Percentiles rank a stretch among this genome's conserved stretches.
Conservation (phyloP, 2,329 filamentous ascomycete species). For the Alternaria sp. region DNA sequence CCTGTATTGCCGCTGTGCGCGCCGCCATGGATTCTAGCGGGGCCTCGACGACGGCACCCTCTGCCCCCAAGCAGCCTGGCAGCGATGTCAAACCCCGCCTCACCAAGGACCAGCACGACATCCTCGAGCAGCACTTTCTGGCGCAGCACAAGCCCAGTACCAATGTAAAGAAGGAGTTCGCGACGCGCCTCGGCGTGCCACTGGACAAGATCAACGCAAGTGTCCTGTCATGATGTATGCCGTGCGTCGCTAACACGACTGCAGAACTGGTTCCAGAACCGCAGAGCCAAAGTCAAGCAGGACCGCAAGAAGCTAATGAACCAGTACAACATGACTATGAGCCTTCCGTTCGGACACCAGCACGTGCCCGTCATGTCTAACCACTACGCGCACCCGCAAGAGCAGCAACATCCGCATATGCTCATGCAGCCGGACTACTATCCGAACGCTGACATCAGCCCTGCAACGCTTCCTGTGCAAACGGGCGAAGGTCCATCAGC, state of each 20-base stretch:
- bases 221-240: slow-evolving; percentile 14
- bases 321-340: slow-evolving; percentile 46
- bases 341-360: slow-evolving; percentile 32
- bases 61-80: slow-evolving; percentile 33
- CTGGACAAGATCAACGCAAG: slow-evolving; percentile 62
- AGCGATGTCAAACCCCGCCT: slow-evolving; percentile 59
- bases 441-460: slow-evolving; percentile 44
- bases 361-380: slow-evolving; percentile 31
- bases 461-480: slow-evolving; percentile 42
- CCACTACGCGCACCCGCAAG: slow-evolving; percentile 22
- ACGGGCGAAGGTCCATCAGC: slow-evolving; percentile 39
- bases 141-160: slow-evolving; percentile 58
- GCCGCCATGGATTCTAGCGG: slow-evolving; percentile 40
- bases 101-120: slow-evolving; percentile 61
- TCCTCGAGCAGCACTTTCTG: slow-evolving; percentile 58
- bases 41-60: slow-evolving; percentile 23
- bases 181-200: slow-evolving; percentile 55
- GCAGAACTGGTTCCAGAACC: slow-evolving; percentile 63
- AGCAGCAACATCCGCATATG: slow-evolving; percentile 36
- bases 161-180: slow-evolving; percentile 58
- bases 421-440: slow-evolving; percentile 37
- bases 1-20: slow-evolving; percentile 25
- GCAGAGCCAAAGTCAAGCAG: slow-evolving; percentile 60
- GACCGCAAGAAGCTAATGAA: slow-evolving; percentile 56
- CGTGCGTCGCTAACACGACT: slow-evolving; percentile 36